phyloP scores from a whole-genome alignment of 139 green algal species.

The Picochlorum costavermella region DNA sequence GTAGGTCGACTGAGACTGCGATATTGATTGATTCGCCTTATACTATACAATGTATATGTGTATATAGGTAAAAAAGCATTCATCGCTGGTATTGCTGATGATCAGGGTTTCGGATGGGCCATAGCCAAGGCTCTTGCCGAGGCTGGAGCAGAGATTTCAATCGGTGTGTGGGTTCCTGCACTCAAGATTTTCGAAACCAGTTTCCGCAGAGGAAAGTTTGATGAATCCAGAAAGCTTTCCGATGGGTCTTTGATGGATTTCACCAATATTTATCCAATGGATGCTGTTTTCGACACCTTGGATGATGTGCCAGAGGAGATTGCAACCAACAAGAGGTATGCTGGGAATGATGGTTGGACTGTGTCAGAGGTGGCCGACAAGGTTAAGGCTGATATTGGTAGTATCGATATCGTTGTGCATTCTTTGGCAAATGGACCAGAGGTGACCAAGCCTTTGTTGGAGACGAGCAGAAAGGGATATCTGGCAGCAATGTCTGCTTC shows the following conservation, averaged over 20 bases:
- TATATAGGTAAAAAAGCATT: constrained; percentile 93
- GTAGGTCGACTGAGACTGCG: constrained; percentile 16
- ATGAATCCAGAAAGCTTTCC: constrained; percentile 80
- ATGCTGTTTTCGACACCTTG: constrained; percentile 93
- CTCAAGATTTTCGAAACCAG: constrained; percentile 95
- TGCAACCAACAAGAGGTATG: constrained; percentile 92
- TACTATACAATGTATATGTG: neutral
- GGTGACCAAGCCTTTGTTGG: constrained; percentile 91
- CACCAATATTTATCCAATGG: constrained; percentile 92
- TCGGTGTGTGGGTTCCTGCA: constrained; percentile 97
- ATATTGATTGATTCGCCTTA: constrained; percentile 7
- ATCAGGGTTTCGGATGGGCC: constrained; percentile 95
- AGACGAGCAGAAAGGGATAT: constrained; percentile 91
- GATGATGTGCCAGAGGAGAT: constrained; percentile 94
- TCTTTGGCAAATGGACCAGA: constrained; percentile 98
- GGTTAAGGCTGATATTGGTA: constrained; percentile 78
- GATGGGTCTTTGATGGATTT: constrained; percentile 93
- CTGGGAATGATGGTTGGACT: constrained; percentile 63
- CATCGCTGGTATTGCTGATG: constrained; percentile 95
- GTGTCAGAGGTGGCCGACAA: constrained; percentile 77
- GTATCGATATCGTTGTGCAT: constrained; percentile 95
- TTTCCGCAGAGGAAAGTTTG: constrained; percentile 89
- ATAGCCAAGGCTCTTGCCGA: constrained; percentile 93
- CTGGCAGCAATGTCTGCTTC: constrained; percentile 93
- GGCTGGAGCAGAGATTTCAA: constrained; percentile 88